phyloP scores from a whole-genome alignment of 83 land plant species.

The Thuja plicata region DNA sequence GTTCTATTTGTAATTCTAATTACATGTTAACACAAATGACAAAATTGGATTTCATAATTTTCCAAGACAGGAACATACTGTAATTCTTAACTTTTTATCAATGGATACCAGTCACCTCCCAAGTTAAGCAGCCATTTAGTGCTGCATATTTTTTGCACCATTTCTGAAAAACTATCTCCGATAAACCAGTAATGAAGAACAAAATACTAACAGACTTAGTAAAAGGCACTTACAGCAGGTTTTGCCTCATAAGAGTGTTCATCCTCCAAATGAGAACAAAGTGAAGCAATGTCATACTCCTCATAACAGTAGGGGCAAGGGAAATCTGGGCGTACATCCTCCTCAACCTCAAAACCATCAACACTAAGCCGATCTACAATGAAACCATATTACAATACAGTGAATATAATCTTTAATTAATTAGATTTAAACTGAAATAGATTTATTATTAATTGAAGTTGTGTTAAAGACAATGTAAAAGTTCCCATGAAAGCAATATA shows the following conservation, averaged over 20 bases:
- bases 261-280: conserved; percentile 87
- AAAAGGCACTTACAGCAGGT: conserved; percentile 48
- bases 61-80: neutral
- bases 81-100: neutral
- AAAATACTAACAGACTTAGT: neutral
- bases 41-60: neutral
- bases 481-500: neutral
- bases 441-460: neutral
- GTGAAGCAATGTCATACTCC: conserved; percentile 72
- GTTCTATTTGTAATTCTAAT: neutral
- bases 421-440: neutral
- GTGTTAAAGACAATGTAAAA: neutral
- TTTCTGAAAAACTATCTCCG: neutral
- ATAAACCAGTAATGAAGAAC: neutral
- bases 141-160: neutral
- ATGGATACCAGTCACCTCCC: neutral
- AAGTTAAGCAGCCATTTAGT: neutral
- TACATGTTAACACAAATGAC: neutral
- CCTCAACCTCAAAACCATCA: conserved; percentile 80
- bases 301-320: conserved; percentile 92
- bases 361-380: conserved; percentile 63
- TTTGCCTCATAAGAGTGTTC: conserved; percentile 78
- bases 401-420: neutral
- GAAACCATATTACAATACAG: conserved; percentile 4
- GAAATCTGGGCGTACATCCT: conserved; percentile 72